Evolutionary conservation across 805 yeast species (phyloP).

Genomic region (Spathaspora girioi): DNA sequence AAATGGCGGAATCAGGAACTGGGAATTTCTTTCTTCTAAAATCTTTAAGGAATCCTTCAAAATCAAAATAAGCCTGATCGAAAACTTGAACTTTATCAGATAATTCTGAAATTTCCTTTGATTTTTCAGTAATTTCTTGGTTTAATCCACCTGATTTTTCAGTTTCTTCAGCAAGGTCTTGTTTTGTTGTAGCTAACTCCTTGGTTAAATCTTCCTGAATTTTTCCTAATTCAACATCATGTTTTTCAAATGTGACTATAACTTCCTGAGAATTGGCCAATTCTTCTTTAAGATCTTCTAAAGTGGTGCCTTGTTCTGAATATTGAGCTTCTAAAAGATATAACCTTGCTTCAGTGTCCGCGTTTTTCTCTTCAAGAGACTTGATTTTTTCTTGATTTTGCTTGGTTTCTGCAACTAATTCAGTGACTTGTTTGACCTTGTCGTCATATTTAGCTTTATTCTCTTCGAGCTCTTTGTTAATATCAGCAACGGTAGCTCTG

Average conservation of each 20-base stretch:
- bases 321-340: neutral
- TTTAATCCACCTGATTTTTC: neutral
- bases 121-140: neutral
- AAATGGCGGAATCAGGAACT: neutral
- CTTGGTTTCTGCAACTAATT: neutral
- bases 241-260: slow-evolving; percentile 4
- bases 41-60: neutral
- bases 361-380: neutral
- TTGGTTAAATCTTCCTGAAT: slow-evolving; percentile 3
- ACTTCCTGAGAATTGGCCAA: slow-evolving; percentile 4
- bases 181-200: slow-evolving; percentile 4
- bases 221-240: slow-evolving; percentile 1
- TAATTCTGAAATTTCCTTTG: neutral
- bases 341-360: neutral
- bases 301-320: neutral
- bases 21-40: neutral
- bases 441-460: neutral
- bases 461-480: slow-evolving; percentile 1
- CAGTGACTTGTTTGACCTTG: neutral
- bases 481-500: slow-evolving; percentile 1
- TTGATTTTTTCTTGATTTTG: neutral
- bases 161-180: neutral
- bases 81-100: neutral
- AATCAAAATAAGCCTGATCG: neutral
- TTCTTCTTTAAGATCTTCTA: neutral